Conservation (phyloP, 768 basidiomycete species). For the Mycena capillaripes region DNA sequence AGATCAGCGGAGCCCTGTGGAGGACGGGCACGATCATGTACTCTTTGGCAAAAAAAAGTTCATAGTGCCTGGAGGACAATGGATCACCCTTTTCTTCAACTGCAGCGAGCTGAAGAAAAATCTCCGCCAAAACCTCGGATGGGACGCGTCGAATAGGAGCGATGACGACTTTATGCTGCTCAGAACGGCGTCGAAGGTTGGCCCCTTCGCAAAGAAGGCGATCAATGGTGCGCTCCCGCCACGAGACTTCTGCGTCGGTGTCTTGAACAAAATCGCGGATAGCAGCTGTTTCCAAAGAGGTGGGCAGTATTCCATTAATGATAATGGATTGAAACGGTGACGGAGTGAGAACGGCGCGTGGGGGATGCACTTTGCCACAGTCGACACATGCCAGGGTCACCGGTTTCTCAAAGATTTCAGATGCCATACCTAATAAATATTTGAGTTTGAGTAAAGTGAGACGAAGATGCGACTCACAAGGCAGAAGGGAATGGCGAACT, state of each 20-base stretch:
- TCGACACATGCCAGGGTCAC: neutral
- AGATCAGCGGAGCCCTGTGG: neutral
- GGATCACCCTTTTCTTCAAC: neutral
- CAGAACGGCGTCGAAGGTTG: constrained; percentile 1
- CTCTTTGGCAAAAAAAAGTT: neutral
- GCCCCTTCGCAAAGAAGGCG: neutral
- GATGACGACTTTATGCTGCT: neutral
- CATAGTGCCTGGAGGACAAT: neutral
- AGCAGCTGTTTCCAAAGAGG: neutral
- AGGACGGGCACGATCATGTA: neutral
- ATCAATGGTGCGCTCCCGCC: neutral
- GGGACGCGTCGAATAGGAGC: constrained; percentile 8
- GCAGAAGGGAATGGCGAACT: too few relatives aligned
- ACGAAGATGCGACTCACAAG: neutral
- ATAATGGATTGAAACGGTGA: constrained; percentile 1
- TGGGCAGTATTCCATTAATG: neutral
- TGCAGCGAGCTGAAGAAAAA: neutral
- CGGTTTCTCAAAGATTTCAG: neutral
- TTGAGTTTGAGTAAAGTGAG: neutral
- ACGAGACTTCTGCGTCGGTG: neutral
- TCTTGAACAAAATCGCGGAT: neutral
- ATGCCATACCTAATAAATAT: neutral
- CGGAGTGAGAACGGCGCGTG: neutral
- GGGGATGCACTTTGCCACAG: constrained; percentile 3
- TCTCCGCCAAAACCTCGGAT: neutral